phyloP scores from a whole-genome alignment of 768 basidiomycete genomes.

The Russula vinacea region DNA sequence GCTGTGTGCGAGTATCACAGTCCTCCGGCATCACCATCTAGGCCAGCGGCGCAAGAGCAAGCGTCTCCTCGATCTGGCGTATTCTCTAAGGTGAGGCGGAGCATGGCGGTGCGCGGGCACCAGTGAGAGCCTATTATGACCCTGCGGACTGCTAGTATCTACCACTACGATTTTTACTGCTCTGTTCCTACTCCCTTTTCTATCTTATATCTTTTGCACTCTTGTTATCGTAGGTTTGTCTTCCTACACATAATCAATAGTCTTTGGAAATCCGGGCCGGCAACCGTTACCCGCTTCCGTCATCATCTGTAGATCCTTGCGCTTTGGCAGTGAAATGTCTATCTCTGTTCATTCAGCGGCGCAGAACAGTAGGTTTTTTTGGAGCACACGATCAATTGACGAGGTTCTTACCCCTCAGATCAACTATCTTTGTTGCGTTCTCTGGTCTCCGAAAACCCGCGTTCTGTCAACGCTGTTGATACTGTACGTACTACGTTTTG shows the following conservation, averaged over 20 bases:
- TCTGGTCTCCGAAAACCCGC: conserved; percentile 59
- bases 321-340: conserved; percentile 3
- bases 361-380: conserved; percentile 52
- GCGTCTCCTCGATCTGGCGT: conserved; percentile 12
- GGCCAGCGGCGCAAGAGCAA: background rate
- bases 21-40: background rate
- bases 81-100: conserved; percentile 17
- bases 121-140: conserved; percentile 7
- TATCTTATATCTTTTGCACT: background rate
- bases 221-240: background rate
- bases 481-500: conserved; percentile 48
- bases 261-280: conserved; percentile 15
- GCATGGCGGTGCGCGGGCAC: conserved; percentile 7
- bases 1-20: conserved; percentile 6
- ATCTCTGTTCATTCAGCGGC: conserved; percentile 62
- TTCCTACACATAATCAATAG: background rate
- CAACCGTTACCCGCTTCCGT: background rate
- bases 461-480: conserved; percentile 59
- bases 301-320: background rate
- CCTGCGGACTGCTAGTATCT: conserved; percentile 2
- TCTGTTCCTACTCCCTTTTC: background rate
- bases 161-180: conserved; percentile 12
- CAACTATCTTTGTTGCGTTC: conserved; percentile 69
- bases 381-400: background rate
- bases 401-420: conserved; percentile 42